Base-by-base conservation (phyloP, 352 stramenopile species). In the Aphanomyces stellatus region DNA sequence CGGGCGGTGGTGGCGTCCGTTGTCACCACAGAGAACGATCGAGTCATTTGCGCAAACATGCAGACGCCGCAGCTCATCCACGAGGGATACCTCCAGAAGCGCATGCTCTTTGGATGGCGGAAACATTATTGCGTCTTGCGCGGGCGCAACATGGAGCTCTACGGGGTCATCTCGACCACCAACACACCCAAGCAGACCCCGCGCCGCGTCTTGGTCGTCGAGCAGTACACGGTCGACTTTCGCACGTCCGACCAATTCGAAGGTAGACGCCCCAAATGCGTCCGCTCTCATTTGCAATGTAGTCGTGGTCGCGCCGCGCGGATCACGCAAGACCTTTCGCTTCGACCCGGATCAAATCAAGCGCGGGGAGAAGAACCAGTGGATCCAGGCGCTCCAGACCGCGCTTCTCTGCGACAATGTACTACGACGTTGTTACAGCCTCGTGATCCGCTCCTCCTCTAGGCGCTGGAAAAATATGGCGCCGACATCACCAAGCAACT, bases 321-420 rank as follows among this genome's bases (percentile, higher is more conserved):
- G 60, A 7, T 42, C 37, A 17, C 28, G 28, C 11, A 42, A 51
- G 17, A 40, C 43, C 15, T 67, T 67, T 24, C 17, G 33, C 3
- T 37, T 67, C 27, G 48, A 42, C 4, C 30, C 60, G 11, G 60
- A 67, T 24, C 60, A 67, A 37, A 40, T 67, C n/a, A 11, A 37
- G n/a, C 34, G 43, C 8, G 60, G 60, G 4, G 60, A 67, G 34
- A 17, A 27, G 0, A 31, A 13, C 3, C 60, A 59, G 22, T 67
- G 60, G 60, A 25, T 67, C 17, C 41, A 59, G 34, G 60, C 60
- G 31, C 60, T 67, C 7, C 60, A 67, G n/a, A 67, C 60, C 11
- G 60, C 60, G 15, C 35, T 67, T 33, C 49, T 67, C 4, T 48
- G 48, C n/a, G 60, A 67, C 27, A 67, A 67, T 28, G 60, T 67